phyloP scores from a whole-genome alignment of 345 rosid genomes.

The Noccaea caerulescens region DNA sequence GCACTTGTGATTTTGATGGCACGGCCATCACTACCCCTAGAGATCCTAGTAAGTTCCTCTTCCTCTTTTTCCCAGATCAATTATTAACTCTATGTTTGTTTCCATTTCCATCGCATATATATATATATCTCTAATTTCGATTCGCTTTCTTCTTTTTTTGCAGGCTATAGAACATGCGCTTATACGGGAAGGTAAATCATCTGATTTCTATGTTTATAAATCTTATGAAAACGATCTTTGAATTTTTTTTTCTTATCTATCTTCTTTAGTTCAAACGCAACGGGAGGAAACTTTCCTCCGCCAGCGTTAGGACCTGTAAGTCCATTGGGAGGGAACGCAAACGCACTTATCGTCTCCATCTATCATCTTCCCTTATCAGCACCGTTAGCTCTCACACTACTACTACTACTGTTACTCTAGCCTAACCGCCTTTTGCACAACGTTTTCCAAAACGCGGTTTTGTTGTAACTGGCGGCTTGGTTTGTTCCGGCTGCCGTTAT shows the following conservation, averaged over 20 bases:
- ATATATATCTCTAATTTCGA: slow-evolving; percentile 12
- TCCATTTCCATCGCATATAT: not conserved
- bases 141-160: slow-evolving; percentile 29
- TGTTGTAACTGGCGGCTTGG: slow-evolving; percentile 20
- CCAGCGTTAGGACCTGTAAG: slow-evolving; percentile 69
- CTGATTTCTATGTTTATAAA: not conserved
- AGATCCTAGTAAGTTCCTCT: slow-evolving; percentile 68
- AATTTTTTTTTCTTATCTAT: not conserved
- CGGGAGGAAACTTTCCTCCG: slow-evolving; percentile 50
- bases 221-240: slow-evolving; percentile 7
- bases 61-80: not conserved
- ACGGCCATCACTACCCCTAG: slow-evolving; percentile 61
- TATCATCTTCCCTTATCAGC: slow-evolving; percentile 42
- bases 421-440: slow-evolving; percentile 29
- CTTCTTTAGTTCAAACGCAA: slow-evolving; percentile 50
- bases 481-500: slow-evolving; percentile 14
- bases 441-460: slow-evolving; percentile 14
- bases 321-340: slow-evolving; percentile 53
- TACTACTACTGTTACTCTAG: slow-evolving; percentile 42
- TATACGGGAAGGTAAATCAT: slow-evolving; percentile 81
- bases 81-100: not conserved
- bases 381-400: slow-evolving; percentile 41
- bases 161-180: slow-evolving; percentile 76
- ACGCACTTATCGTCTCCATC: slow-evolving; percentile 39
- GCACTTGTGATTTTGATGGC: slow-evolving; percentile 88